These are phyloP conservation scores for Cladosporium sp. DNA, from an alignment of 2,329 filamentous ascomycete genomes.

Conservation along the genomic window DNA sequence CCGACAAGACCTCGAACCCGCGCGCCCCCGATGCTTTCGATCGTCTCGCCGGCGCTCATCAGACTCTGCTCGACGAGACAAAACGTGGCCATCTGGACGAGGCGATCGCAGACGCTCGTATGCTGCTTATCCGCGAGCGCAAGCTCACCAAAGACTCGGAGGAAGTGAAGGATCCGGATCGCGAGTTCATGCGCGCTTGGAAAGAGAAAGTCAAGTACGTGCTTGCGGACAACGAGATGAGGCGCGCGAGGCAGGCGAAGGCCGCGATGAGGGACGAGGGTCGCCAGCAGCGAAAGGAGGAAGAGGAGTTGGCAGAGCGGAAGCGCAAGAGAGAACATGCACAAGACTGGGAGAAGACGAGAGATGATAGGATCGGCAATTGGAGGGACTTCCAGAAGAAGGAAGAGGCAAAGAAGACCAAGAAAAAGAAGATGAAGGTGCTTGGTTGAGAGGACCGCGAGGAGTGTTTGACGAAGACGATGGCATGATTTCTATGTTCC, in stretches of 20 bases:
- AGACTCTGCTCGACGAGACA: slow-evolving; percentile 90
- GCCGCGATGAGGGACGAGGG: slow-evolving; percentile 97
- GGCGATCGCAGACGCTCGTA: slow-evolving; percentile 91
- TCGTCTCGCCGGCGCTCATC: slow-evolving; percentile 91
- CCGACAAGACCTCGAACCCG: slow-evolving; percentile 93
- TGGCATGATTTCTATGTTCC: not conserved
- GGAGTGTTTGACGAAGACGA: not conserved
- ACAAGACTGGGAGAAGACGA: slow-evolving; percentile 89
- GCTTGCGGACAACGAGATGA: slow-evolving; percentile 87
- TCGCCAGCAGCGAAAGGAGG: slow-evolving; percentile 78
- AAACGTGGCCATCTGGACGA: slow-evolving; percentile 84
- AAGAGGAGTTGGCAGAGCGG: slow-evolving; percentile 73
- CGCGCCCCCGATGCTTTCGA: slow-evolving; percentile 94
- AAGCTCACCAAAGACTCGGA: slow-evolving; percentile 89
- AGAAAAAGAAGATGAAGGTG: slow-evolving; percentile 21
- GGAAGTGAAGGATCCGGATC: slow-evolving; percentile 71
- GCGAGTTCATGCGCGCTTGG: slow-evolving; percentile 82
- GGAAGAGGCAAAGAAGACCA: slow-evolving; percentile 18
- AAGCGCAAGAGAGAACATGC: slow-evolving; percentile 76
- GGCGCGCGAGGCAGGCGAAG: slow-evolving; percentile 80
- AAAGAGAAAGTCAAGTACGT: slow-evolving; percentile 86
- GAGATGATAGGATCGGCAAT: slow-evolving; percentile 87
- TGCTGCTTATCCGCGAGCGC: slow-evolving; percentile 89
- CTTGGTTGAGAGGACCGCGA: slow-evolving; percentile 1
- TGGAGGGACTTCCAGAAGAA: slow-evolving; percentile 89